These are phyloP conservation scores for Picochlorum sp. DNA, from an alignment of 139 green algal genomes.

Conservation along the genomic window DNA sequence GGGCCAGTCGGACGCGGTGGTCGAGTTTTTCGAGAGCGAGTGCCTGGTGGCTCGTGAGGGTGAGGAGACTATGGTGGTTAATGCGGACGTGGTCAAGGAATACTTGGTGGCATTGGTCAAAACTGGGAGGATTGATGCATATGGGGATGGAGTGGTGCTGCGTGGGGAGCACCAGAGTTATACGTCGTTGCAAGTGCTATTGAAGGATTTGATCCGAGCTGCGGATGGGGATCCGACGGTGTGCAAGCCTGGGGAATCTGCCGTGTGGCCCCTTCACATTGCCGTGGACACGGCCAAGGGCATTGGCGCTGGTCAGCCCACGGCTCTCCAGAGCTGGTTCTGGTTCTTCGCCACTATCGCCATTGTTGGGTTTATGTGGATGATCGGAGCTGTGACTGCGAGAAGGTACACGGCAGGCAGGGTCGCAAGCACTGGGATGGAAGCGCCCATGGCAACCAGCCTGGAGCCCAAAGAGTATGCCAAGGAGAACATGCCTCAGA, in stretches of 20 bases:
- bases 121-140: slow-evolving; percentile 50
- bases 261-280: slow-evolving; percentile 55
- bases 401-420: slow-evolving; percentile 3
- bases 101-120: slow-evolving; percentile 78
- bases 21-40: slow-evolving; percentile 22
- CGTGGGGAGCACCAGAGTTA: slow-evolving; percentile 28
- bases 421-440: not conserved
- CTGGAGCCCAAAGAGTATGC: slow-evolving; percentile 57
- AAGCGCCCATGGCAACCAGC: not conserved
- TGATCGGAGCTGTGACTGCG: slow-evolving; percentile 24
- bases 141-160: slow-evolving; percentile 15
- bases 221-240: not conserved
- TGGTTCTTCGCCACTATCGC: slow-evolving; percentile 21
- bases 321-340: slow-evolving; percentile 14
- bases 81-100: slow-evolving; percentile 61
- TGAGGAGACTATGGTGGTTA: slow-evolving; percentile 19
- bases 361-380: slow-evolving; percentile 36
- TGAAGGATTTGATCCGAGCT: slow-evolving; percentile 50
- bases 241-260: slow-evolving; percentile 24
- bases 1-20: not conserved
- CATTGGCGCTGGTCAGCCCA: not conserved
- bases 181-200: slow-evolving; percentile 46
- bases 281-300: slow-evolving; percentile 15
- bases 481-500: slow-evolving; percentile 57
- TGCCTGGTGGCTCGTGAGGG: slow-evolving; percentile 1